Percentiles rank a stretch among this genome's conserved stretches.
Conservation (phyloP, 2,329 filamentous ascomycete species). For the Cordyceps farinosa region DNA sequence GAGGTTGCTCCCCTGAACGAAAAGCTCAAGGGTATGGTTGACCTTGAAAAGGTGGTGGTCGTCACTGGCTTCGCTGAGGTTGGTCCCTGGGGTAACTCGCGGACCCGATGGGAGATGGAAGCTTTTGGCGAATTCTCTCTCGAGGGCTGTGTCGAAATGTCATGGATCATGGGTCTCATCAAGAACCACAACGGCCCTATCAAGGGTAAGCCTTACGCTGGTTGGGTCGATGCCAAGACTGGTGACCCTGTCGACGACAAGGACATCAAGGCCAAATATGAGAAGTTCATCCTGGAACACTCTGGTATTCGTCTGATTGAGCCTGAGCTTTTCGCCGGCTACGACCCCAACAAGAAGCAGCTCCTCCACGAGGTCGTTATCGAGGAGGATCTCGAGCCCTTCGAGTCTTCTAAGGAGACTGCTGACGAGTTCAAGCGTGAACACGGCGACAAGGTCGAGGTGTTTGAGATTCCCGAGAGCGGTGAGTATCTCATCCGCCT, state of each 20-base stretch:
- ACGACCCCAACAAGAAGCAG: conserved; percentile 98
- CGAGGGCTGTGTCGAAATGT: conserved; percentile 98
- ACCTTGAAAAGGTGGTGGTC: conserved; percentile 96
- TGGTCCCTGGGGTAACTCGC: conserved; percentile 96
- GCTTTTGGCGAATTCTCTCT: conserved; percentile 94
- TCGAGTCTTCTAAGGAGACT: conserved; percentile 95
- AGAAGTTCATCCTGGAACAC: conserved; percentile 94
- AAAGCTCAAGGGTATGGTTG: conserved; percentile 94
- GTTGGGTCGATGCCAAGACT: conserved; percentile 93
- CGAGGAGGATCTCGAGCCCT: conserved; percentile 93
- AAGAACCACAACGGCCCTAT: conserved; percentile 96
- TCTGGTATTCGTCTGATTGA: conserved; percentile 96
- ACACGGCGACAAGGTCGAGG: conserved; percentile 95
- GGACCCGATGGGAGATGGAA: conserved; percentile 99
- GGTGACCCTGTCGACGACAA: conserved; percentile 97
- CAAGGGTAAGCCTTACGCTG: conserved; percentile 94
- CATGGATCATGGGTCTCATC: conserved; percentile 99
- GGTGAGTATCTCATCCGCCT: conserved; percentile 93
- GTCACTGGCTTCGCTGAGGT: conserved; percentile 96
- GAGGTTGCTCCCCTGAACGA: conserved; percentile 87
- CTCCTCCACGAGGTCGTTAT: conserved; percentile 96
- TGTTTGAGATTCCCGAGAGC: conserved; percentile 90
- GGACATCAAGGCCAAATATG: conserved; percentile 95
- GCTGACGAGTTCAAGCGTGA: conserved; percentile 96
- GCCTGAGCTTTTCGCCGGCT: conserved; percentile 92